These are phyloP conservation scores for Tulasnella sp. DNA, from an alignment of 768 basidiomycete genomes.

Conservation along the genomic window DNA sequence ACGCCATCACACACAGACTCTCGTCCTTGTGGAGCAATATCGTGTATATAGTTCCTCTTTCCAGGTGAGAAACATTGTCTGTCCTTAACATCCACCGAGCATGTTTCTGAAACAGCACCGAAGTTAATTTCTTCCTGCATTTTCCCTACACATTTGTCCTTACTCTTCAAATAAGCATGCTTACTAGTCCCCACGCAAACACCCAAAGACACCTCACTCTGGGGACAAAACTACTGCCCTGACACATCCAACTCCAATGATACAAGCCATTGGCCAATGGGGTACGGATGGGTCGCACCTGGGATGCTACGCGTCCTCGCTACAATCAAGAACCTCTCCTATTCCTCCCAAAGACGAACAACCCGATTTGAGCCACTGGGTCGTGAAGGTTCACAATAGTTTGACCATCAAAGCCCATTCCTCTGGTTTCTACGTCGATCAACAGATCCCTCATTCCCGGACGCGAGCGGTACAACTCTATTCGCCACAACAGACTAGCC, in stretches of 20 bases:
- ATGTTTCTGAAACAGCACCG: neutral
- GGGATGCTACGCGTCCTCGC: slow-evolving; percentile 26
- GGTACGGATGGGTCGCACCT: slow-evolving; percentile 28
- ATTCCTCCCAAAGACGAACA: slow-evolving; percentile 11
- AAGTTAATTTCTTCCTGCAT: neutral
- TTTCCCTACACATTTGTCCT: neutral
- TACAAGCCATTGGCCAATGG: slow-evolving; percentile 23
- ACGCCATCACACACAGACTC: slow-evolving; percentile 13
- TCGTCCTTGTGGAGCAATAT: slow-evolving; percentile 20
- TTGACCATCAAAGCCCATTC: slow-evolving; percentile 8
- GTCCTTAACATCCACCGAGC: neutral
- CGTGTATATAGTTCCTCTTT: slow-evolving; percentile 22
- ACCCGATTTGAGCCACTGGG: slow-evolving; percentile 23
- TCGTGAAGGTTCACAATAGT: slow-evolving; percentile 21
- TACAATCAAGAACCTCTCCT: slow-evolving; percentile 23
- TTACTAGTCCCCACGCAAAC: slow-evolving; percentile 25
- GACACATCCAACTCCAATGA: slow-evolving; percentile 16
- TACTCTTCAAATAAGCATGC: slow-evolving; percentile 20
- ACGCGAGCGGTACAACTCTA: slow-evolving; percentile 23
- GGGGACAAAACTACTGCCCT: slow-evolving; percentile 24
- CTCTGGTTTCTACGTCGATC: slow-evolving; percentile 22
- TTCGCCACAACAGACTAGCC: slow-evolving; percentile 22
- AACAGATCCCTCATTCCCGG: slow-evolving; percentile 14
- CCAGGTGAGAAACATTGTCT: slow-evolving; percentile 24
- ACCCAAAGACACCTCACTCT: slow-evolving; percentile 19